Evolutionary conservation across 148 eudicot species (phyloP).

Genomic region (Chenopodium suecicum): DNA sequence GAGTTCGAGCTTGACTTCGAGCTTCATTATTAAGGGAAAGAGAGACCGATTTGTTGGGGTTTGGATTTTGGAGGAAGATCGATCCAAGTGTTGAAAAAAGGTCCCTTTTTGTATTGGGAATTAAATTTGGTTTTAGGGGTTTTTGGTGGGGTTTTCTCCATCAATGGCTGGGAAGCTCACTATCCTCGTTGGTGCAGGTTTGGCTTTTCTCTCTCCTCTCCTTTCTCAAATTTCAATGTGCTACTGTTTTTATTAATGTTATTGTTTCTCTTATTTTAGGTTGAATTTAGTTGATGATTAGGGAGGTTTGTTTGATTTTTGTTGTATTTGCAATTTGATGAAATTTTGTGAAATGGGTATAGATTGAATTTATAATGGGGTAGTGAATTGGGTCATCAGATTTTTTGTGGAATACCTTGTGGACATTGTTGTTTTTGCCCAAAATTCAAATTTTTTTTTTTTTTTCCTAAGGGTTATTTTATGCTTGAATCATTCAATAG

Average conservation of each 20-base stretch:
- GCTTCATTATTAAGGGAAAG: constrained; percentile 11
- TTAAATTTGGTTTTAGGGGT: constrained; percentile 5
- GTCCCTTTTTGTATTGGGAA: background rate
- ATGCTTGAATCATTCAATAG: background rate
- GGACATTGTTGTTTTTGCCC: background rate
- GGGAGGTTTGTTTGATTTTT: background rate
- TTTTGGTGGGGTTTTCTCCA: constrained; percentile 21
- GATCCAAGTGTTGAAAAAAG: constrained; percentile 69
- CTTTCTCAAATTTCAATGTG: background rate
- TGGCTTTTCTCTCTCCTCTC: background rate
- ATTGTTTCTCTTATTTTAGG: background rate
- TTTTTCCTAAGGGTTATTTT: no score
- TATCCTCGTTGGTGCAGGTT: constrained; percentile 88
- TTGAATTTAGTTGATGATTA: background rate
- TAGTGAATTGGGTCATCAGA: constrained; percentile 1
- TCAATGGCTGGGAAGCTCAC: constrained; percentile 85
- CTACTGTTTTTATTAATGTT: no score
- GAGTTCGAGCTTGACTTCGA: constrained; percentile 34
- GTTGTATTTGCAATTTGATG: constrained; percentile 1
- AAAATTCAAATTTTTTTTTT: background rate
- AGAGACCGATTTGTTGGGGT: constrained; percentile 68
- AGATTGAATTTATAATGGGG: constrained; percentile 6
- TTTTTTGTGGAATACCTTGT: background rate
- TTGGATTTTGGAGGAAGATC: constrained; percentile 39
- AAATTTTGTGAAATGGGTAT: background rate